Evolutionary conservation across 352 stramenopile genomes (phyloP), one percentile per base, ranked within the genome.

Genomic region (Blastocystis sp.): DNA sequence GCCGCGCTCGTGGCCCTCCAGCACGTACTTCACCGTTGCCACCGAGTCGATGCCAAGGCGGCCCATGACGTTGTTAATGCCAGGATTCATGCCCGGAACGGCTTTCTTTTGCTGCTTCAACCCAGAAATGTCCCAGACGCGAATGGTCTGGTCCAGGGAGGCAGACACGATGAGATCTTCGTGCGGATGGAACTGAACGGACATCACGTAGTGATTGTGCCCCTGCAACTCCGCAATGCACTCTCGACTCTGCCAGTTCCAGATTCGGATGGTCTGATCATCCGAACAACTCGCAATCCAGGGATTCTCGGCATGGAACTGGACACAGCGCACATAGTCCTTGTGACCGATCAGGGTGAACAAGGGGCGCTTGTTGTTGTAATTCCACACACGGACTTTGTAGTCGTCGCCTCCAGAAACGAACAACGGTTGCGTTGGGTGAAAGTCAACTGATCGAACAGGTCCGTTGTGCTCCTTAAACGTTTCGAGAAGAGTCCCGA

Each of bases 121-220:
- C 1, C 96, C 96, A n/a, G 95, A 98, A 28, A 95, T 99, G 91
- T 99, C 97, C 97, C 97, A 99, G 43, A 99, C 97, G 24, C 97
- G 92, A 14, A 99, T 95, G 0, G 97, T 99, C 91, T 99, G 96
- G 91, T 99, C 97, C 68, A 99, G 93, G 64, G 94, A 98, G 34
- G 97, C 96, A 59, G 94, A 98, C 64, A 98, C 96, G 89, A 99
- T 98, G n/a, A 99, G 92, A 92, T 99, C 96, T 90, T 99, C 97
- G 90, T 97, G 98, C 2, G 97, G 96, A 92, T 99, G 97, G 92
- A 99, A 99, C n/a, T 93, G 90, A 0, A 96, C 97, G 91, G 96
- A 98, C 97, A 99, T 99, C 89, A 99, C 97, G 91, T 98, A 99
- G 93, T 99, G 97, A 90, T 99, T 99, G 92, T 99, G 97, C 52